Base-by-base conservation (phyloP, 805 yeast species). In the Starmerella floricola region DNA sequence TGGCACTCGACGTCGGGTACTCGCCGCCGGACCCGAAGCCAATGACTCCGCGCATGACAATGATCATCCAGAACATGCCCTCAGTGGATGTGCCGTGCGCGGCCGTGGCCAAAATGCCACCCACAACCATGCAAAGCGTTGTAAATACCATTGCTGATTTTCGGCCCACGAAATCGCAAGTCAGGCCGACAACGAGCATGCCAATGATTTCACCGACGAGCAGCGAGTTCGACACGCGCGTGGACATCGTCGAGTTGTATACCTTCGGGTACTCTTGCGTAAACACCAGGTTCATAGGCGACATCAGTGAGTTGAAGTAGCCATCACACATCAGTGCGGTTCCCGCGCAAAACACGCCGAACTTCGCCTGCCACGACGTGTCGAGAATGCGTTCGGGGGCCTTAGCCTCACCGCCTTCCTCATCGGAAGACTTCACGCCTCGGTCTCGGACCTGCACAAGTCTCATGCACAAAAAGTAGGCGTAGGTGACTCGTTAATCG, bases 1-100 rank as follows among this genome's bases (percentile, higher is more conserved):
- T 66, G 2, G 78, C 73, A 0, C 83, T 73, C 18, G 78, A 73
- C 1, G 80, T 76, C 10, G 81, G 79, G 55, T 79, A 79, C 57
- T 79, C 86, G 28, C 84, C 84, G 48, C 86, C 86, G 44, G 79
- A 72, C 47, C 88, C 91, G 49, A 79, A 73, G 37, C 91, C 93
- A 38, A 80, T 73, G 8, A 78, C 68, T 53, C 88, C 88, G 58
- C 88, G 68, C 46, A 73, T 65, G n/a, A 80, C 75, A 34, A 76
- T 72, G 54, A 80, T 63, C 83, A 76, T 78, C 85, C 82, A 78
- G 54, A 79, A 74, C 78, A 79, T 72, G 11, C 85, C 85, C 3
- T 52, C 45, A 4, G 65, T 56, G 2, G 77, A 65, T 18, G 65
- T 53, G 32, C 86, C 87, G 50, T 78, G 81, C 13, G 86, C 65